Base-by-base conservation (phyloP, 1,284 basidiomycete genomes). In the Gymnopus androsaceus region DNA sequence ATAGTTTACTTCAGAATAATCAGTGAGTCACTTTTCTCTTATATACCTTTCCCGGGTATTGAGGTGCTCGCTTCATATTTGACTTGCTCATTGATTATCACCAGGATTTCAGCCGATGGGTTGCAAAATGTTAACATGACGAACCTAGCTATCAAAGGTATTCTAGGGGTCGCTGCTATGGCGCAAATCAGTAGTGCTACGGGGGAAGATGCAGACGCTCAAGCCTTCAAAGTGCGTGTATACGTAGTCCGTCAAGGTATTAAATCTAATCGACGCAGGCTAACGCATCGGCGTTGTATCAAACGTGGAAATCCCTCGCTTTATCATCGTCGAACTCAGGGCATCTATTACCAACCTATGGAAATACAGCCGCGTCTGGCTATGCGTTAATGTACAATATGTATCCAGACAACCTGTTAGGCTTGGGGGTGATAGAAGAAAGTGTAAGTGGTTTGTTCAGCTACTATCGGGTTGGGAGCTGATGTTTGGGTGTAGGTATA, bases 121-220 rank as follows among this genome's bases (percentile, higher is more conserved):
- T 41, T 63, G 31, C 59, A 40, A 3, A 61, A 55, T 25, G 49
- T 54, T 1, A 61, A 66, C 38, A 61, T 63, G 30, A 67, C 70
- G 4, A 79, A 78, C 51, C 60, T 76, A 9, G 74, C 70, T 12
- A 51, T 79, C 50, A 77, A 78, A 56, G 75, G 74, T 0, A 76
- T 79, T 41, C 64, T 77, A 21, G 76, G 70, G 1, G 69, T 78
- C 31, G 60, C 68, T 45, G 72, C 75, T 3, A 78, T 78, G 76
- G 61, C 70, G 1, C 64, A 70, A 50, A 77, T 79, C 42, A 72
- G 69, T 48, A 54, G 66, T 11, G 64, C 66, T 2, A 45, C 70
- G 9, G 66, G 66, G 0, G 52, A 65, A 14, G 17, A 55, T 0
- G 57, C 54, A 7, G 67, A 69, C 49, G 62, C 66, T 4, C 30